A percentile compares a stretch with the other conserved stretches of the same genome.
Evolutionary conservation across 1,139 yeast genomes (phyloP).

Genomic region (Meyerozyma sp.): DNA sequence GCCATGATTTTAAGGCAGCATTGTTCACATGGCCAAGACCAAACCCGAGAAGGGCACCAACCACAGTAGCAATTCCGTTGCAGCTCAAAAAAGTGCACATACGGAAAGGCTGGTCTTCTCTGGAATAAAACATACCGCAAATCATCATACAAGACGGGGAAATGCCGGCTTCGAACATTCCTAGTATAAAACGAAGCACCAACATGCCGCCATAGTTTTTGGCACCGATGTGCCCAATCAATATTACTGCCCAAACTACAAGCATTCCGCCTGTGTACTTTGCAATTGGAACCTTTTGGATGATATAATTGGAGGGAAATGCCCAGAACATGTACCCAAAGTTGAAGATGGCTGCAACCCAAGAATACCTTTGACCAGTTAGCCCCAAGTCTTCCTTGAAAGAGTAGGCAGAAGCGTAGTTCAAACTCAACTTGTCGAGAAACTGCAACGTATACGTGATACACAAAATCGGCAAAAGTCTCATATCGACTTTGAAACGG

Average conservation of each 20-base stretch:
- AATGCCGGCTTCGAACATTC: slow-evolving; percentile 31
- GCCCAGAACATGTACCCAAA: slow-evolving; percentile 49
- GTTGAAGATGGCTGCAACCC: slow-evolving; percentile 60
- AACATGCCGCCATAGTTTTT: slow-evolving; percentile 42
- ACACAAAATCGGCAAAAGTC: slow-evolving; percentile 41
- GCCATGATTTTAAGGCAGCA: slow-evolving; percentile 33
- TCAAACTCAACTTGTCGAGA: slow-evolving; percentile 43
- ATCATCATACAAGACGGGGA: slow-evolving; percentile 27
- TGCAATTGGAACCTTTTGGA: slow-evolving; percentile 51
- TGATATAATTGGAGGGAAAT: slow-evolving; percentile 46
- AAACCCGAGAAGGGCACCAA: slow-evolving; percentile 26
- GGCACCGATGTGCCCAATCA: slow-evolving; percentile 45
- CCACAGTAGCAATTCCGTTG: slow-evolving; percentile 26
- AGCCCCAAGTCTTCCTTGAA: slow-evolving; percentile 19
- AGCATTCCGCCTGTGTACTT: slow-evolving; percentile 43
- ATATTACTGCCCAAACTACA: slow-evolving; percentile 46
- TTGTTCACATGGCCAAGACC: slow-evolving; percentile 29
- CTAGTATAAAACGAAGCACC: slow-evolving; percentile 42
- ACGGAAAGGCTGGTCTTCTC: slow-evolving; percentile 29
- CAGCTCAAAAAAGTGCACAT: slow-evolving; percentile 24
- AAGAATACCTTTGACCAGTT: slow-evolving; percentile 22
- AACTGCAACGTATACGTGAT: slow-evolving; percentile 45
- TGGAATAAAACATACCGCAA: slow-evolving; percentile 15
- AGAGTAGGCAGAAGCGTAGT: slow-evolving; percentile 22
- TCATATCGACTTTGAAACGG: slow-evolving; percentile 34